Evolutionary conservation across 1,284 basidiomycete genomes (phyloP), one percentile per base, ranked within the genome.

Genomic region (Sparassis latifolia): DNA sequence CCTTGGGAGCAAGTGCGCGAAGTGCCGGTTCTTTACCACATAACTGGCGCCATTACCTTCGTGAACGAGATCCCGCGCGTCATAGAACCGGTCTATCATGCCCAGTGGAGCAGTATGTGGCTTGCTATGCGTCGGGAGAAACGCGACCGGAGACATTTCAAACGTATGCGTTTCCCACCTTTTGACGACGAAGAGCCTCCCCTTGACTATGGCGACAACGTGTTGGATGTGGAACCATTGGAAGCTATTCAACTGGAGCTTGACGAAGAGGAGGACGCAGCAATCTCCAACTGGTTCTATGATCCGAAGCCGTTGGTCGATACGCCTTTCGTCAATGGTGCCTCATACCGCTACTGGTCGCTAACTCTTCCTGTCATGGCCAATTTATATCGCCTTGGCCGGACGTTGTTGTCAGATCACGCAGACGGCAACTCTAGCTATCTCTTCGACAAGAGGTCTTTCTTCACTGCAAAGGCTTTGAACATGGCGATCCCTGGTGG

Each of bases 81-180:
- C 56, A 91, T 99, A 54, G 95, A 98, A 66, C 97, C 97, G 4
- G 83, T 99, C 27, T 99, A 97, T 70, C 97, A 99, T 67, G 95
- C 97, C 0, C 97, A 99, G 65, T 99, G 97, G 97, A 95, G 93
- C 62, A 91, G 92, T 3, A 99, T 99, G 97, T 99, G 97, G 97
- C 78, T 99, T 38, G 96, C 97, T 27, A 99, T 99, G 97, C 82
- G 97, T 58, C 78, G 97, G 59, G 97, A 99, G 74, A 99, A 99
- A 78, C 85, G 97, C 53, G 97, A 99, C 69, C 90, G 97, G 65
- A 79, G 97, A 49, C 97, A 99, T 69, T 99, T 99, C 76, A 99
- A 99, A 76, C 92, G 97, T 48, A 99, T 99, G 95, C 86, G 97
- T n/a, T 99, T 99, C 75, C 97, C 97, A 37, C 97, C 97, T 0